These are phyloP conservation scores for Malus asiatica DNA, from an alignment of 306 rosid genomes.

Conservation along the genomic window DNA sequence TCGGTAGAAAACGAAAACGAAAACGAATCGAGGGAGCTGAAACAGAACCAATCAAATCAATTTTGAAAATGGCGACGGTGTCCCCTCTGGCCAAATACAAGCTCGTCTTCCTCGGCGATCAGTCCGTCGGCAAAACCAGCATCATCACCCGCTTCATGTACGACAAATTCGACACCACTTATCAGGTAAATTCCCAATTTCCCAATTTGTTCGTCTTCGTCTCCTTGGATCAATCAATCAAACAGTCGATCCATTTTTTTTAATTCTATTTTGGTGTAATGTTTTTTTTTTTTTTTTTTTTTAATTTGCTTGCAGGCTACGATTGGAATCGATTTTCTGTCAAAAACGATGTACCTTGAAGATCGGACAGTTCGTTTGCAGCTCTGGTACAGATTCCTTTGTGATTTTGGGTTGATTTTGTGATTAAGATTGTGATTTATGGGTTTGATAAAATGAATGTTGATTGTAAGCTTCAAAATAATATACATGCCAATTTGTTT, in stretches of 20 bases:
- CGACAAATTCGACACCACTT: constrained; percentile 90
- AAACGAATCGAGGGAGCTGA: not conserved
- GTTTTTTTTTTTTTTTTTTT: too few relatives aligned
- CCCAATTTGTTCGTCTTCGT: not conserved
- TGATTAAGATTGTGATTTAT: not conserved
- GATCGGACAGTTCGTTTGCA: constrained; percentile 98
- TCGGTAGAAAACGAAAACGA: not conserved
- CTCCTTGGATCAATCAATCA: not conserved
- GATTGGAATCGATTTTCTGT: constrained; percentile 91
- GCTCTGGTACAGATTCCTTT: constrained; percentile 62
- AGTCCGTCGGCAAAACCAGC: constrained; percentile 91
- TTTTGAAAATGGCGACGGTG: constrained; percentile 62
- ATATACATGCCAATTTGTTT: not conserved
- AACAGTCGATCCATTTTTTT: not conserved
- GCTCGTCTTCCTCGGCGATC: constrained; percentile 87
- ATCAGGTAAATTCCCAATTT: constrained; percentile 43
- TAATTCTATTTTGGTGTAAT: not conserved
- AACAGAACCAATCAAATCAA: not conserved
- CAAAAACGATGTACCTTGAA: constrained; percentile 98
- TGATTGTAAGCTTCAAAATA: not conserved
- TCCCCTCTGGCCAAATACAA: constrained; percentile 95
- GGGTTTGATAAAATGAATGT: not conserved
- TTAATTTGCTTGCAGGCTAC: constrained; percentile 62
- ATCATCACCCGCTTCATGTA: constrained; percentile 96
- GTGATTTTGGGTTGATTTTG: not conserved